Percentiles rank a stretch among this genome's conserved stretches.
phyloP scores from a whole-genome alignment of 495 filamentous ascomycete species.

The Annulohypoxylon maeteangense region DNA sequence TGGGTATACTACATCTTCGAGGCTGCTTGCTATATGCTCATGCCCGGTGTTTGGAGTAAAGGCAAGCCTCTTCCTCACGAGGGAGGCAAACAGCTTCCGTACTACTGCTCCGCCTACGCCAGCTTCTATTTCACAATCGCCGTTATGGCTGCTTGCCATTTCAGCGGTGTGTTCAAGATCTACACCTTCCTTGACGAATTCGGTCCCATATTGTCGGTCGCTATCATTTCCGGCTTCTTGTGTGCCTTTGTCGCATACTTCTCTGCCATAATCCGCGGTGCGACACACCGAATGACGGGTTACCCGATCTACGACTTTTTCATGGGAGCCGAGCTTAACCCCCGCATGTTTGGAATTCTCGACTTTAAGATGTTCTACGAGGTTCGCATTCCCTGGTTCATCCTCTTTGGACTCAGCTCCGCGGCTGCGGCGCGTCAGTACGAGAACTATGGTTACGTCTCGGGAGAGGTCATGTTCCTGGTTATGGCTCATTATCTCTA shows the following conservation, averaged over 20 bases:
- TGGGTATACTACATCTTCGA: conserved; percentile 92
- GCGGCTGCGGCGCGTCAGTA: conserved; percentile 88
- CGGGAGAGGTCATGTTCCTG: conserved; percentile 87
- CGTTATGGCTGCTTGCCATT: conserved; percentile 74
- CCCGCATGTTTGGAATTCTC: conserved; percentile 89
- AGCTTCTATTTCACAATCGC: conserved; percentile 88
- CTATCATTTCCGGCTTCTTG: conserved; percentile 86
- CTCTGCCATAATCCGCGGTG: conserved; percentile 81
- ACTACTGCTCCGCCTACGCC: conserved; percentile 91
- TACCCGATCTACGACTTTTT: conserved; percentile 96
- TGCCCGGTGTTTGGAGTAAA: conserved; percentile 84
- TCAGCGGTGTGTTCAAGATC: conserved; percentile 84
- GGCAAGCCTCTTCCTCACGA: conserved; percentile 88
- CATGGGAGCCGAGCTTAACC: conserved; percentile 98
- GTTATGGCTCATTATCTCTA: conserved; percentile 95
- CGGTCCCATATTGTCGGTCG: conserved; percentile 87
- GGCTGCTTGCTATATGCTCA: conserved; percentile 78
- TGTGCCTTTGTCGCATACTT: conserved; percentile 85
- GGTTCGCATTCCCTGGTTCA: conserved; percentile 96
- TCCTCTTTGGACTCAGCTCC: conserved; percentile 81
- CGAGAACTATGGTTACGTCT: conserved; percentile 89
- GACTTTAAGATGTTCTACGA: conserved; percentile 99
- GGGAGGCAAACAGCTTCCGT: conserved; percentile 83
- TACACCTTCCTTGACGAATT: conserved; percentile 97
- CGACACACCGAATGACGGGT: conserved; percentile 91